These are phyloP conservation scores for Colletotrichum falcatum DNA, from an alignment of 2,329 filamentous ascomycete species.

Conservation along the genomic window DNA sequence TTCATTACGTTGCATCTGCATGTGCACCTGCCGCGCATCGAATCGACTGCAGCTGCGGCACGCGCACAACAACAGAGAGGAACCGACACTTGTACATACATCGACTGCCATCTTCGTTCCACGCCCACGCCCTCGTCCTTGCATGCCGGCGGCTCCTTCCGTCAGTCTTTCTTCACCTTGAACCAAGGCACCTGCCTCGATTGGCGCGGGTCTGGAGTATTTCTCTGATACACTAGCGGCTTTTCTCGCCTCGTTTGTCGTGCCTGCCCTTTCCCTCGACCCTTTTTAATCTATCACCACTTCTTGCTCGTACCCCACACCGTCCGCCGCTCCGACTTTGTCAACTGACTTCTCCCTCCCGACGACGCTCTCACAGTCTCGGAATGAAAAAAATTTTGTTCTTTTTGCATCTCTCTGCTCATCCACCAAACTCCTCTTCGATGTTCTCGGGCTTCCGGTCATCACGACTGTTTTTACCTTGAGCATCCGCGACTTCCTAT, in stretches of 20 bases:
- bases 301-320: not conserved
- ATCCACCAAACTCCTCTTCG: slow-evolving; percentile 5
- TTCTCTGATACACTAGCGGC: slow-evolving; percentile 31
- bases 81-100: slow-evolving; percentile 3
- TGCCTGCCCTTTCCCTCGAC: slow-evolving; percentile 8
- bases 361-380: not conserved
- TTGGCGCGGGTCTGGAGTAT: slow-evolving; percentile 7
- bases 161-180: not conserved
- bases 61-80: slow-evolving; percentile 12
- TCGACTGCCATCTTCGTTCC: slow-evolving; percentile 2
- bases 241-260: slow-evolving; percentile 8
- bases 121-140: not conserved
- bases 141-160: not conserved
- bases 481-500: slow-evolving; percentile 20
- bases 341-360: not conserved
- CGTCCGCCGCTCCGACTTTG: not conserved
- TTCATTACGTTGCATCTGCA: slow-evolving; percentile 14
- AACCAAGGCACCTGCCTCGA: not conserved
- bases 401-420: slow-evolving; percentile 25
- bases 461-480: slow-evolving; percentile 31
- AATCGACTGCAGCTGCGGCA: slow-evolving; percentile 29
- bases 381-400: too few species aligned
- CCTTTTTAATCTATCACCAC: slow-evolving; percentile 6
- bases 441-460: slow-evolving; percentile 4
- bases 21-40: slow-evolving; percentile 13